These are phyloP conservation scores for Morella rubra DNA, from an alignment of 306 rosid genomes.

Conservation along the genomic window DNA sequence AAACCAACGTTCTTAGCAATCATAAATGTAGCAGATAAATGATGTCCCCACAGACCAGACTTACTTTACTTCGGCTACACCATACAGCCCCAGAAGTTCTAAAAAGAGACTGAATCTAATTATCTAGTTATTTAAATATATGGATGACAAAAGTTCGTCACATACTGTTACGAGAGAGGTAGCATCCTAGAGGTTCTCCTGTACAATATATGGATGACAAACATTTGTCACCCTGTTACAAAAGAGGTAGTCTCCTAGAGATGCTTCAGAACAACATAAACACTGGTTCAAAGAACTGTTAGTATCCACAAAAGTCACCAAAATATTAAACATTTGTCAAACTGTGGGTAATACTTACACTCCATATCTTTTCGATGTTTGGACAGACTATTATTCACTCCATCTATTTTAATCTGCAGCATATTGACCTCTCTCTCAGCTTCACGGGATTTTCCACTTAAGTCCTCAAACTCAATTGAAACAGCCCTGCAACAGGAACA, in stretches of 20 bases:
- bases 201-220: not conserved
- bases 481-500: conserved; percentile 46
- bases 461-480: conserved; percentile 66
- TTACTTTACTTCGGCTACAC: too few relatives aligned
- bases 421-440: conserved; percentile 82
- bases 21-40: not conserved
- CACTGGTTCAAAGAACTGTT: conserved; percentile 17
- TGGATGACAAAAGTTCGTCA: conserved; percentile 1
- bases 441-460: conserved; percentile 66
- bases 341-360: conserved; percentile 52
- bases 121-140: not conserved
- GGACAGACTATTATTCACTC: conserved; percentile 56
- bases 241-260: not conserved
- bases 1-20: not conserved
- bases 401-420: conserved; percentile 74
- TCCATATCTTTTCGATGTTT: conserved; percentile 77
- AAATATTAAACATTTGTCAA: conserved; percentile 13
- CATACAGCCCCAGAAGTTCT: not conserved
- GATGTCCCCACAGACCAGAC: not conserved
- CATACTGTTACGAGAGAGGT: conserved; percentile 6
- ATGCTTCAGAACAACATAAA: conserved; percentile 5
- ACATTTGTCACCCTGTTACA: not conserved
- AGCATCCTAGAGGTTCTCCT: too few relatives aligned
- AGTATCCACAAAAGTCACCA: conserved; percentile 9
- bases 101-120: not conserved